Percentiles rank a stretch among this genome's conserved stretches.
phyloP scores from a whole-genome alignment of 345 rosid genomes.

The Eucalyptus regnans region DNA sequence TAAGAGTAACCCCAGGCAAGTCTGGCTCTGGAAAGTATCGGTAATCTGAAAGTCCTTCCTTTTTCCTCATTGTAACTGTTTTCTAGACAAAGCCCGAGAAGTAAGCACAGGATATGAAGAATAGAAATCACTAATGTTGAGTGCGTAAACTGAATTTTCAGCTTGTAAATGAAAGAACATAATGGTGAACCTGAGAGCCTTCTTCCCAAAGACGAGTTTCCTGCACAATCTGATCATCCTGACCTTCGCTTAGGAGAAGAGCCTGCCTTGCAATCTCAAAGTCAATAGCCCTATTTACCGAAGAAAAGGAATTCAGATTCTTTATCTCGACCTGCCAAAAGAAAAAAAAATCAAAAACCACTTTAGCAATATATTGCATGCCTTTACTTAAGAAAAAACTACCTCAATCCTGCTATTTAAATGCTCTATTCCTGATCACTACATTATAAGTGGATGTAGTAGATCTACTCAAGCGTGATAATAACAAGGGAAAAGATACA shows the following conservation, averaged over 20 bases:
- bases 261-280: constrained; percentile 81
- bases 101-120: neutral
- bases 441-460: neutral
- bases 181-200: constrained; percentile 59
- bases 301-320: constrained; percentile 84
- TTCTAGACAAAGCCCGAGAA: constrained; percentile 31
- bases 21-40: constrained; percentile 96
- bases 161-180: neutral
- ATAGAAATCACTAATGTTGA: neutral
- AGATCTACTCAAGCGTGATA: neutral
- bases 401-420: neutral
- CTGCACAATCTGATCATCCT: constrained; percentile 57
- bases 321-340: constrained; percentile 79
- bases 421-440: neutral
- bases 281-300: constrained; percentile 84
- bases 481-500: neutral
- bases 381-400: neutral
- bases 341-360: neutral
- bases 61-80: constrained; percentile 91
- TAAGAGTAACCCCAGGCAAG: constrained; percentile 76
- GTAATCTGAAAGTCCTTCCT: constrained; percentile 95
- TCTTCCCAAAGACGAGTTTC: constrained; percentile 99
- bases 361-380: neutral
- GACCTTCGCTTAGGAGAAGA: constrained; percentile 54
- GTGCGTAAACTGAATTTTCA: neutral